phyloP scores from a whole-genome alignment of 225 moss, liverwort and hornwort genomes.

The Physcomitrium patens region DNA sequence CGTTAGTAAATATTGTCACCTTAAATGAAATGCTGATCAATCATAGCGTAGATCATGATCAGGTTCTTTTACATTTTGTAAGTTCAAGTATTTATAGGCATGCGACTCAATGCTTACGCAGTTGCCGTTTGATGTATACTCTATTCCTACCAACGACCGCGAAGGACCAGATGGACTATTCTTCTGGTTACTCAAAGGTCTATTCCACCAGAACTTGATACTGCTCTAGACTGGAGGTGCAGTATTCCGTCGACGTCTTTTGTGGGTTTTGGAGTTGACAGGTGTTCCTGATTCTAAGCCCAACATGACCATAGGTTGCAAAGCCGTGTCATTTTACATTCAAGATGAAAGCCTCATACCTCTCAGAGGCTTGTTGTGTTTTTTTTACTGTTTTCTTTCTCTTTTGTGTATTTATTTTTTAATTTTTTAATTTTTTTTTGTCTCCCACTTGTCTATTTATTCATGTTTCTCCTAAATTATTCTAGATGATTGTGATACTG shows the following conservation, averaged over 20 bases:
- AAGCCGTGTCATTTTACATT: neutral
- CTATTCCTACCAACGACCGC: neutral
- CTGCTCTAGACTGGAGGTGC: constrained; percentile 20
- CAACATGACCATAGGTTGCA: too few relatives aligned
- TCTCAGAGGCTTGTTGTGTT: neutral
- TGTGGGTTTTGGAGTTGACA: too few relatives aligned
- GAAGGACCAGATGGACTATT: constrained; percentile 20
- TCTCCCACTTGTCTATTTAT: neutral
- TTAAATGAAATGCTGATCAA: too few relatives aligned
- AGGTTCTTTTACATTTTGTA: too few relatives aligned
- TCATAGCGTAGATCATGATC: too few relatives aligned
- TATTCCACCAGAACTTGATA: constrained; percentile 20
- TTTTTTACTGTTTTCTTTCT: too few relatives aligned
- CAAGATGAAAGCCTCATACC: constrained; percentile 31
- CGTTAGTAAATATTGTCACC: too few relatives aligned
- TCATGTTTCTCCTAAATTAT: constrained; percentile 14
- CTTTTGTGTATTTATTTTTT: too few relatives aligned
- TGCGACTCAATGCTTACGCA: neutral
- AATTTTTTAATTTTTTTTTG: neutral
- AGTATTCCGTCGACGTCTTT: neutral
- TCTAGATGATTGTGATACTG: constrained; percentile 1
- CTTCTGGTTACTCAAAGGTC: constrained; percentile 21
- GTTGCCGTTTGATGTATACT: neutral
- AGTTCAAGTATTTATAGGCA: neutral
- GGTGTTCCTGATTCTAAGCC: too few relatives aligned